Percentiles rank a stretch among this genome's conserved stretches.
Evolutionary conservation across 2,329 filamentous ascomycete genomes (phyloP).

Genomic region (Colletotrichum viniferum): DNA sequence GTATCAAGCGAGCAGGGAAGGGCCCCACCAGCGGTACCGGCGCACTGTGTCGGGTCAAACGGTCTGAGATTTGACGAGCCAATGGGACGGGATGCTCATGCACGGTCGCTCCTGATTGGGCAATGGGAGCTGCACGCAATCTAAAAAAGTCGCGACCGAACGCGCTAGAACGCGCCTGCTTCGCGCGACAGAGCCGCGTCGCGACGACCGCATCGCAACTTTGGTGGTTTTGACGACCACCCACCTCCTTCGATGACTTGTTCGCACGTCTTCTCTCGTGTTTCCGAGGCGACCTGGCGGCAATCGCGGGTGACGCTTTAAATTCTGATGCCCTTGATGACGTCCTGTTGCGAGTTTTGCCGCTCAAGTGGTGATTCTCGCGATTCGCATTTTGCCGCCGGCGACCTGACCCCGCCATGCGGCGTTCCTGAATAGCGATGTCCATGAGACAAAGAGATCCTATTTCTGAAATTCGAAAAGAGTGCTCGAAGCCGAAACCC

Average conservation of each 20-base stretch:
- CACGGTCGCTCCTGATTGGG: neutral
- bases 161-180: conserved; percentile 7
- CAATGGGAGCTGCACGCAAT: conserved; percentile 10
- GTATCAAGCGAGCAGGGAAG: neutral
- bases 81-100: neutral
- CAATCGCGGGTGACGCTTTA: neutral
- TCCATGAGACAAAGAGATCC: neutral
- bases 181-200: conserved; percentile 1
- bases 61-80: neutral
- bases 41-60: conserved; percentile 16
- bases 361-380: neutral
- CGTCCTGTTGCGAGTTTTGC: neutral
- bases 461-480: neutral
- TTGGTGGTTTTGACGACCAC: neutral
- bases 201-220: conserved; percentile 10
- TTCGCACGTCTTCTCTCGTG: neutral
- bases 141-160: conserved; percentile 3
- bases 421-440: neutral
- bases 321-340: neutral
- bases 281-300: neutral
- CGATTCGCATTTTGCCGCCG: neutral
- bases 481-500: neutral
- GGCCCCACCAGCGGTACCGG: neutral
- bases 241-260: neutral
- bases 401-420: neutral